Base-by-base conservation (phyloP, 2,329 filamentous ascomycete species). In the Sporothrix pallida region DNA sequence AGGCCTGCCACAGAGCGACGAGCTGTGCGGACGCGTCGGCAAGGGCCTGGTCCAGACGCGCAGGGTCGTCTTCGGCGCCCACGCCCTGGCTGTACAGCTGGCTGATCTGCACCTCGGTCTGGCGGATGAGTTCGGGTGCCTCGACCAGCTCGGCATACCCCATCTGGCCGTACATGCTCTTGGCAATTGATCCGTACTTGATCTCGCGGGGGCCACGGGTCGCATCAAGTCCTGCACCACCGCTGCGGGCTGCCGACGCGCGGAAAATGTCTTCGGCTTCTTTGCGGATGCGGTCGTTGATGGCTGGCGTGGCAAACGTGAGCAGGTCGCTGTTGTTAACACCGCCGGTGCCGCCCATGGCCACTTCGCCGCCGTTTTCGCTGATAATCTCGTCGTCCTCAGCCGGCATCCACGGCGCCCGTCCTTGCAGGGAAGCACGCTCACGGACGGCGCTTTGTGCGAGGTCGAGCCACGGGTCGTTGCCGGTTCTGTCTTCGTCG, bases 101-200 rank as follows among this genome's bases (percentile, higher is more conserved):
- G 69, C 86, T 86, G 54, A 97, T 83, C 56, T 93, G 82, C 54
- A 89, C 86, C 80, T 98, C 95, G 12, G 93, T 97, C 68, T 88
- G 86, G 48, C 97, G 83, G 63, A 98, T 89, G 23, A 97, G 81
- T 63, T 90, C 86, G 75, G 91, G 89, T 1, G 90, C 84, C 81
- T 98, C 95, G 4, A 86, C 85, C 63, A 97, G 84, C 20, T 82
- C 78, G 0, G 92, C 89, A 48, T 87, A 84, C 50, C 87, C 87
- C 82, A 86, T 81, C 80, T 88, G 80, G 81, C 84, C 80, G 85
- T 91, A 89, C 10, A 95, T 82, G 75, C 91, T 90, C 79, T 91
- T 92, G 44, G 93, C 93, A 74, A 97, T 89, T 7, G 87, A 84
- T 3, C 90, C 87, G 78, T 94, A 92, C 62, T 89, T 88, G 70